These are phyloP conservation scores for Lasiosphaeris hirsuta DNA, from an alignment of 495 filamentous ascomycete species.

Conservation along the genomic window DNA sequence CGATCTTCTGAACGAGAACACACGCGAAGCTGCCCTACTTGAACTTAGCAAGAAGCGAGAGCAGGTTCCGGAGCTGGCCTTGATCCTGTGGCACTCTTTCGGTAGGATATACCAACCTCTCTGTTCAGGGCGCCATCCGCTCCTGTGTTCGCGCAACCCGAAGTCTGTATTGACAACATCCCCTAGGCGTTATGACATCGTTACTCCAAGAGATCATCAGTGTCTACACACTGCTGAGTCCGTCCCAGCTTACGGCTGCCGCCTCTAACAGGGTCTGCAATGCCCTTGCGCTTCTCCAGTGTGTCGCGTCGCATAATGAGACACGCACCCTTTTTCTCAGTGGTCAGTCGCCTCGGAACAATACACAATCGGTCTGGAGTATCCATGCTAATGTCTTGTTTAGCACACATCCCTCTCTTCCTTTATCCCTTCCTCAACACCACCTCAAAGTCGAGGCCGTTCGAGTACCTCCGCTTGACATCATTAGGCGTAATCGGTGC, in stretches of 20 bases:
- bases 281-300: constrained; percentile 92
- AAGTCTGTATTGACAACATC: neutral
- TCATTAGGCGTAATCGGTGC: constrained; percentile 98
- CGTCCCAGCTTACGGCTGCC: constrained; percentile 92
- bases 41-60: constrained; percentile 99
- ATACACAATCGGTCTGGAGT: constrained; percentile 15
- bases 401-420: constrained; percentile 98
- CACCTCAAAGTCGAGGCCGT: constrained; percentile 95
- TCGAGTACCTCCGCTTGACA: constrained; percentile 96
- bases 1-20: constrained; percentile 82
- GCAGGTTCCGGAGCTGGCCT: constrained; percentile 91
- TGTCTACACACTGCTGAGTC: constrained; percentile 93
- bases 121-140: neutral
- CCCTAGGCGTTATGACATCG: constrained; percentile 91
- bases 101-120: constrained; percentile 53
- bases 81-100: constrained; percentile 98
- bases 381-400: constrained; percentile 15
- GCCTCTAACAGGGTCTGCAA: constrained; percentile 98
- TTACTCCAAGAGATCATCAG: constrained; percentile 98
- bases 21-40: constrained; percentile 84
- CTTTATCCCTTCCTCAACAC: constrained; percentile 99
- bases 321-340: constrained; percentile 89
- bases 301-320: constrained; percentile 96
- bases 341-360: constrained; percentile 49
- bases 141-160: neutral